Evolutionary conservation across 192 early-diverging fungal species (phyloP).

Genomic region (Bifiguratus adelaidae): DNA sequence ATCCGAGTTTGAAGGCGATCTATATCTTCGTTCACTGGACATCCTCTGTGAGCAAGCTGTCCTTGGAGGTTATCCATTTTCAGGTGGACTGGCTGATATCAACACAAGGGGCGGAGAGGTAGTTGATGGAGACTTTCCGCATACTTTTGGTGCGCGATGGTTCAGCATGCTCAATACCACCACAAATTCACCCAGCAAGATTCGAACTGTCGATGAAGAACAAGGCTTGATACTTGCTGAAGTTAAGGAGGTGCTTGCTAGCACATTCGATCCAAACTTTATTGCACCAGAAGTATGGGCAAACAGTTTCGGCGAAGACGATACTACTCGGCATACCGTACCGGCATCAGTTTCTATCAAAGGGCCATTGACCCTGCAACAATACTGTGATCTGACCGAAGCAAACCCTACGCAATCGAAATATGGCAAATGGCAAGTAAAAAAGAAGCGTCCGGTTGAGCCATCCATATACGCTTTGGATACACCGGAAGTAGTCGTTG

Average conservation of each 20-base stretch:
- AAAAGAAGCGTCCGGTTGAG: conserved; percentile 29
- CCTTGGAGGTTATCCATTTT: conserved; percentile 38
- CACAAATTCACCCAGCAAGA: too few species aligned
- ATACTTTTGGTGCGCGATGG: conserved; percentile 27
- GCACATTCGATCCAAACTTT: conserved; percentile 15
- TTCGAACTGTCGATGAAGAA: too few species aligned
- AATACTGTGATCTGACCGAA: conserved; percentile 32
- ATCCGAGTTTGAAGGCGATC: too few species aligned
- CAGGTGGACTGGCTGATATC: conserved; percentile 27
- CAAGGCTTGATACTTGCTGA: too few species aligned
- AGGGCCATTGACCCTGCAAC: conserved; percentile 28
- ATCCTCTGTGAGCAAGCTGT: conserved; percentile 37
- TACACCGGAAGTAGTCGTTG: conserved; percentile 36
- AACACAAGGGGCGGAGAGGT: conserved; percentile 32
- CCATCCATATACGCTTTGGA: conserved; percentile 26
- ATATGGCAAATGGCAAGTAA: conserved; percentile 41
- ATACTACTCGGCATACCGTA: conserved; percentile 6
- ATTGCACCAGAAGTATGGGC: too few species aligned
- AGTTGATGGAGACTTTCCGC: conserved; percentile 32
- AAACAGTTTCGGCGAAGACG: too few species aligned
- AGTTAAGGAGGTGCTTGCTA: conserved; percentile 12
- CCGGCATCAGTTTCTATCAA: conserved; percentile 14
- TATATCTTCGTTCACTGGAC: conserved; percentile 25
- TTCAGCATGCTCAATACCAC: too few species aligned
- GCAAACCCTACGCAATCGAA: conserved; percentile 37